These are phyloP conservation scores for Auricularia auricula-judae DNA, from an alignment of 768 basidiomycete genomes.

Conservation along the genomic window DNA sequence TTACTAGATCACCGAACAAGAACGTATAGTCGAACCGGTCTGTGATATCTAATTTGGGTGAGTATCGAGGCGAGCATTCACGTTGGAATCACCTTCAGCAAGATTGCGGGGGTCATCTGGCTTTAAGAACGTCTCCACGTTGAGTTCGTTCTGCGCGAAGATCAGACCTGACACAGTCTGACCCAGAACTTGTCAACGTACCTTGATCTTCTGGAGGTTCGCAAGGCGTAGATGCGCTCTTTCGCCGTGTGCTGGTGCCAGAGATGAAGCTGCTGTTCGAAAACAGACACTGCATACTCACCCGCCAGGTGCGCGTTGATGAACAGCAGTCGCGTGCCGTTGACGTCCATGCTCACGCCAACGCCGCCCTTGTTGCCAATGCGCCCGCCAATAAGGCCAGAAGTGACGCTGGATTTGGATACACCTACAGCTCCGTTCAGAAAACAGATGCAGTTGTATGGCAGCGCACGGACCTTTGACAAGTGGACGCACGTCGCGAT, in stretches of 20 bases:
- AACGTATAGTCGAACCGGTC: conserved; percentile 87
- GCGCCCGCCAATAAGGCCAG: conserved; percentile 83
- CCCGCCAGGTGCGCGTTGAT: conserved; percentile 88
- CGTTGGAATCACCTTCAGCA: conserved; percentile 48
- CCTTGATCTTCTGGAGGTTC: conserved; percentile 86
- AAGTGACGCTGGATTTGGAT: conserved; percentile 74
- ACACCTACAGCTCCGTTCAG: conserved; percentile 31
- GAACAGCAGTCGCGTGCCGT: conserved; percentile 76
- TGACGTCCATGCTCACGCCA: conserved; percentile 78
- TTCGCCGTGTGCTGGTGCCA: conserved; percentile 55
- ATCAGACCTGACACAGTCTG: conserved; percentile 2
- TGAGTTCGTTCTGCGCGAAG: conserved; percentile 48
- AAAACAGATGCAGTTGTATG: not conserved
- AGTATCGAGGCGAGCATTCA: conserved; percentile 3
- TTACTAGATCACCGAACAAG: conserved; percentile 66
- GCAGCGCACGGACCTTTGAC: conserved; percentile 38
- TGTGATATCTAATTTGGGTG: conserved; percentile 47
- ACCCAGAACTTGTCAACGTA: conserved; percentile 13
- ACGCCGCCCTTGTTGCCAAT: conserved; percentile 91
- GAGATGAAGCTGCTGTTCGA: not conserved
- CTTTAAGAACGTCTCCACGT: conserved; percentile 66
- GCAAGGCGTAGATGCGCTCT: conserved; percentile 69
- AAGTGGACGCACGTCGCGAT: conserved; percentile 54
- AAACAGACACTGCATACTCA: conserved; percentile 16
- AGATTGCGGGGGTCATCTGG: conserved; percentile 50